These are phyloP conservation scores for Crepidotus variabilis DNA, from an alignment of 768 basidiomycete species.

Conservation along the genomic window DNA sequence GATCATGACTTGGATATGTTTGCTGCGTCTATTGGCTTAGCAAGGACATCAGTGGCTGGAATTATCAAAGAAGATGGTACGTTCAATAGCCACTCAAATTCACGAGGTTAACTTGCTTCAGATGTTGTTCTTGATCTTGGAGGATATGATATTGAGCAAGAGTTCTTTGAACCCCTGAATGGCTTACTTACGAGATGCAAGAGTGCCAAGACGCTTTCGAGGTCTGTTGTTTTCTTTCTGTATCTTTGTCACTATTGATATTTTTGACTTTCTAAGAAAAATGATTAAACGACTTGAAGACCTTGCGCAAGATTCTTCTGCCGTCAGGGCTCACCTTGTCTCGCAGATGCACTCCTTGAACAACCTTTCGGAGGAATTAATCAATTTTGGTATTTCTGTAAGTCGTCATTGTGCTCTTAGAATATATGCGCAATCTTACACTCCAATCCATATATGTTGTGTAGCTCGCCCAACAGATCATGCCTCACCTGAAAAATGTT, in stretches of 20 bases:
- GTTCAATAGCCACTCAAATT: slow-evolving; percentile 4
- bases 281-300: slow-evolving; percentile 84
- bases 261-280: slow-evolving; percentile 52
- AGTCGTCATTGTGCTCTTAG: slow-evolving; percentile 16
- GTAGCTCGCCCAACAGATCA: slow-evolving; percentile 86
- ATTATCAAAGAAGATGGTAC: slow-evolving; percentile 77
- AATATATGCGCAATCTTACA: neutral
- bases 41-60: slow-evolving; percentile 78
- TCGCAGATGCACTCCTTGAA: slow-evolving; percentile 72
- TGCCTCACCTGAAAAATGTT: slow-evolving; percentile 81
- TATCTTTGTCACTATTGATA: neutral
- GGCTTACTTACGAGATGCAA: slow-evolving; percentile 79
- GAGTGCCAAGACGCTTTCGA: slow-evolving; percentile 75
- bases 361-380: slow-evolving; percentile 72
- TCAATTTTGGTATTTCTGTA: slow-evolving; percentile 90
- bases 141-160: slow-evolving; percentile 68
- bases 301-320: slow-evolving; percentile 63
- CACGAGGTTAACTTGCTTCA: slow-evolving; percentile 21
- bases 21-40: slow-evolving; percentile 84
- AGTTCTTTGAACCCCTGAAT: slow-evolving; percentile 80
- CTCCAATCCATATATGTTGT: slow-evolving; percentile 1
- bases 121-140: slow-evolving; percentile 75
- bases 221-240: slow-evolving; percentile 38
- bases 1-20: slow-evolving; percentile 95
- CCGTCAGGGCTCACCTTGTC: slow-evolving; percentile 67